Evolutionary conservation across 2,329 filamentous ascomycete species (phyloP), one percentile per base, ranked within the genome.

Genomic region (Aspergillus intermedius): DNA sequence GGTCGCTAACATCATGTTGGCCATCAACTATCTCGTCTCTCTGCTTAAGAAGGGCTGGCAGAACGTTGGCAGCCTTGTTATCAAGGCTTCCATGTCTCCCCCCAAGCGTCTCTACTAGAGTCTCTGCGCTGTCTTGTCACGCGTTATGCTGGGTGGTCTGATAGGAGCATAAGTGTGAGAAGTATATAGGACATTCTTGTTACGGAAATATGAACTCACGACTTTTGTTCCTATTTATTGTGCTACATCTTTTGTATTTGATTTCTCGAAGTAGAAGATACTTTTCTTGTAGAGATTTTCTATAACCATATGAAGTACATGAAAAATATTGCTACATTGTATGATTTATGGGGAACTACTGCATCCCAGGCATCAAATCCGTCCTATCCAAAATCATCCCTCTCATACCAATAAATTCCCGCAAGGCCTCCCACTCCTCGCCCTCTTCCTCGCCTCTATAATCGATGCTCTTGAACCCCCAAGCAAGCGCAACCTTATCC

Each of bases 1-100:
- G 63, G 86, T 98, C 64, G 87, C 83, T 73, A 98, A 98, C 87
- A 91, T 97, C 79, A 98, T 98, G 93, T 79, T 98, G 80, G 83
- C 91, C 77, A 97, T 98, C 86, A 98, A 98, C 88, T 98, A 98
- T 85, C 86, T 98, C 61, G 91, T 98, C 75, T 96, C 90, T 60
- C 83, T 98, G 66, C 82, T 98, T 74, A 98, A 98, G 90, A 98
- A 98, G 88, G 93, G 93, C 75, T 98, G 93, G 93, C 93, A 98
- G 84, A 98, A 98, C 84, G 93, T 98, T 70, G 93, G 93, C 74
- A 93, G 87, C 83, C 84, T 98, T 80, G 95, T 91, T 74, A 93
- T 98, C 84, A 98, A 98, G 88, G 93, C 93, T 79, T 88, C 88
- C 81, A 98, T 98, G 93, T 95, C 89, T 77, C 93, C 93, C 64